These are phyloP conservation scores for Diplodia intermedia DNA, from an alignment of 2,329 filamentous ascomycete genomes.

Conservation along the genomic window DNA sequence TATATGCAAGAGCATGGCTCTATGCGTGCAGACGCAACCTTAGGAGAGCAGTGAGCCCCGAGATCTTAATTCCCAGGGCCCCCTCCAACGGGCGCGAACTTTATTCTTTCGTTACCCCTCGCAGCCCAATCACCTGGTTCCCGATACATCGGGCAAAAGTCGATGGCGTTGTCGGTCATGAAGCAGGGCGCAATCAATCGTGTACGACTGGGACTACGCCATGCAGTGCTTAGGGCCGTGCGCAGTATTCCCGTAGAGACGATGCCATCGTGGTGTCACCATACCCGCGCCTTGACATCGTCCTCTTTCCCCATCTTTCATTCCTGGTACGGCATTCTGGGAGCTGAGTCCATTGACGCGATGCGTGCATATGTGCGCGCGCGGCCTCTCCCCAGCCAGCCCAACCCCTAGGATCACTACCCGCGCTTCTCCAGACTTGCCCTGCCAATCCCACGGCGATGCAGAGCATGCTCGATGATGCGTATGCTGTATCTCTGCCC, in stretches of 20 bases:
- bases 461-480: background rate
- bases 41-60: background rate
- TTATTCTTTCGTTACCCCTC: background rate
- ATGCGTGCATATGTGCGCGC: slow-evolving; percentile 2
- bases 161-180: background rate
- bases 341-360: background rate
- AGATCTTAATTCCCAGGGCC: background rate
- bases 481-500: background rate
- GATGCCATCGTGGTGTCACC: background rate
- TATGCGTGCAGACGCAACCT: background rate
- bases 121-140: background rate
- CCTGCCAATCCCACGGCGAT: background rate
- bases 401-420: background rate
- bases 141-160: background rate
- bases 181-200: background rate
- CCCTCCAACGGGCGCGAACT: slow-evolving; percentile 1
- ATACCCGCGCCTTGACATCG: background rate
- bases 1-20: background rate
- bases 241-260: background rate
- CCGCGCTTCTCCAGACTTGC: background rate
- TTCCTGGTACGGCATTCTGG: background rate
- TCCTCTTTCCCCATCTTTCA: background rate
- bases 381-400: background rate
- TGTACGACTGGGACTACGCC: background rate
- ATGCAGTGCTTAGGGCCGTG: background rate